Evolutionary conservation across 2,329 filamentous ascomycete species (phyloP), one percentile per base, ranked within the genome.

Genomic region (Epichloe sp.): DNA sequence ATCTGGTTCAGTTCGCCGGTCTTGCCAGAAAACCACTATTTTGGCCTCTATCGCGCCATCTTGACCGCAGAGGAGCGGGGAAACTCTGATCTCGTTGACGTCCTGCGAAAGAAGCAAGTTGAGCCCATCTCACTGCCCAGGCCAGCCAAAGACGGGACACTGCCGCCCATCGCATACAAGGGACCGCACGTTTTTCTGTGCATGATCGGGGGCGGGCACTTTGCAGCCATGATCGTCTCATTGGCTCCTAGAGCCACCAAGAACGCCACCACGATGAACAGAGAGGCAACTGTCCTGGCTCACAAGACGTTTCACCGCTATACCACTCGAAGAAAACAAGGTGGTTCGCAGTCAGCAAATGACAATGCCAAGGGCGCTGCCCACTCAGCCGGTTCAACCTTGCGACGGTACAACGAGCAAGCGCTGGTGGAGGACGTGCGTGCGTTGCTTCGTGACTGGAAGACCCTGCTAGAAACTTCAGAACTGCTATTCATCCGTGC

Each of bases 221-320:
- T 98, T 63, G 93, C 93, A 0, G 93, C 87, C 48, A 97, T 97
- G 90, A 76, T 97, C 11, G 86, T 98, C 11, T 89, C 89, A 0
- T 76, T 97, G 4, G 82, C 88, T 0, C 90, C 93, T 0, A 86
- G 89, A 55, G 73, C 85, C 49, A 79, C 80, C 38, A 91, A 87
- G 63, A 80, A 80, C 49, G 73, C 75, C 3, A 72, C 78, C 0
- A 75, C 85, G 1, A 79, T 95, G 63, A 89, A 94, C 57, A 78
- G 88, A 49, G 86, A 95, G 61, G 88, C 91, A 5, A 85, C 85
- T 0, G 88, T 97, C 0, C 76, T 96, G 44, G 91, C 89, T 0
- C 91, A 97, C 68, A 98, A 98, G 72, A 96, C 91, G 0, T 98
- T 97, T 66, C 94, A 98, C 66, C 80, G 93, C 52, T 98, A 98